Percentiles rank a stretch among this genome's conserved stretches.
These are phyloP conservation scores for Linum tenue DNA, from an alignment of 345 rosid species.

Conservation along the genomic window DNA sequence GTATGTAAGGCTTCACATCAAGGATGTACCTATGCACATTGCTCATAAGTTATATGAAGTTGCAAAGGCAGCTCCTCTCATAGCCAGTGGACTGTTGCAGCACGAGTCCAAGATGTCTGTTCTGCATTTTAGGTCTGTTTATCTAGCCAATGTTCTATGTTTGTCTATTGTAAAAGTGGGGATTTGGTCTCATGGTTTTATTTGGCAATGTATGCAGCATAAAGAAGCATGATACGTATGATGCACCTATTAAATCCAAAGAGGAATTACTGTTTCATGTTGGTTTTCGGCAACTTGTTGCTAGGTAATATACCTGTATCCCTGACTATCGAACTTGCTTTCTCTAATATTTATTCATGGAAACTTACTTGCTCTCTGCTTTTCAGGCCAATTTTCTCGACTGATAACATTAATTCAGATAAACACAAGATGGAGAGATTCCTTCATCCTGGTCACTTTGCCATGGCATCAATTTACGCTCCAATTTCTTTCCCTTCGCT, in stretches of 20 bases:
- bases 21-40: slow-evolving; percentile 50
- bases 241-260: slow-evolving; percentile 74
- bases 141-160: background rate
- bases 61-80: slow-evolving; percentile 38
- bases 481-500: slow-evolving; percentile 78
- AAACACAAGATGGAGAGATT: slow-evolving; percentile 98
- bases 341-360: background rate
- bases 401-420: slow-evolving; percentile 67
- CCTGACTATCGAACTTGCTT: background rate
- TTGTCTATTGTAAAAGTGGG: background rate
- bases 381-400: slow-evolving; percentile 79
- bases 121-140: slow-evolving; percentile 76
- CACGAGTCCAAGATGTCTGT: slow-evolving; percentile 98
- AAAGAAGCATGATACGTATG: slow-evolving; percentile 66
- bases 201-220: slow-evolving; percentile 31
- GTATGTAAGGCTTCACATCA: slow-evolving; percentile 61
- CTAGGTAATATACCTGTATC: slow-evolving; percentile 39
- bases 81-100: slow-evolving; percentile 79
- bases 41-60: slow-evolving; percentile 46
- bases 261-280: slow-evolving; percentile 86
- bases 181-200: slow-evolving; percentile 9
- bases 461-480: slow-evolving; percentile 74
- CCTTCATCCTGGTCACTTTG: slow-evolving; percentile 72
- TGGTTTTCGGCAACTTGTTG: slow-evolving; percentile 89
- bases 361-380: slow-evolving; percentile 1